Conservation (phyloP, 148 eudicot genomes). For the Selenicereus undatus region DNA sequence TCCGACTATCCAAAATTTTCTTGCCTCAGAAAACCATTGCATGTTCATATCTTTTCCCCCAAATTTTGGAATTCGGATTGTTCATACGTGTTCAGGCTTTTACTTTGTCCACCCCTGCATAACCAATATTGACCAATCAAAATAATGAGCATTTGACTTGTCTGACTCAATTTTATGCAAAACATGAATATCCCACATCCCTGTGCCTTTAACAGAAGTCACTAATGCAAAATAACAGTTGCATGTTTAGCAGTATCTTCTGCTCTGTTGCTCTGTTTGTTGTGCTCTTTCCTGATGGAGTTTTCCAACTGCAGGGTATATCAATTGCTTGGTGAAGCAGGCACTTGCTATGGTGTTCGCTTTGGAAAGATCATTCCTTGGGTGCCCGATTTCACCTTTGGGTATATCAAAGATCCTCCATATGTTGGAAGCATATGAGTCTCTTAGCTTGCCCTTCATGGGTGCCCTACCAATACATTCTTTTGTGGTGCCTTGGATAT, state of each 20-base stretch:
- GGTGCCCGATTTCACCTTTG: slow-evolving; percentile 91
- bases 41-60: too few relatives aligned
- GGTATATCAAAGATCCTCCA: slow-evolving; percentile 89
- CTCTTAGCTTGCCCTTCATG: slow-evolving; percentile 85
- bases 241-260: background rate
- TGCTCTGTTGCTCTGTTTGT: background rate
- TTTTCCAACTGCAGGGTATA: slow-evolving; percentile 65
- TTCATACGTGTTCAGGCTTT: background rate
- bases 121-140: too few relatives aligned
- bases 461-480: slow-evolving; percentile 76
- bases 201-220: background rate
- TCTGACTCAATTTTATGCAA: too few relatives aligned
- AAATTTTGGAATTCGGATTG: background rate
- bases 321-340: slow-evolving; percentile 88
- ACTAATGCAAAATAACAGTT: background rate
- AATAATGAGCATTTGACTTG: background rate
- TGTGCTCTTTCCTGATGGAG: slow-evolving; percentile 7
- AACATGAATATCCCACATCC: background rate
- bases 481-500: slow-evolving; percentile 82
- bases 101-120: too few relatives aligned
- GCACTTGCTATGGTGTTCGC: slow-evolving; percentile 95
- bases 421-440: slow-evolving; percentile 88
- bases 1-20: too few relatives aligned
- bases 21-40: too few relatives aligned
- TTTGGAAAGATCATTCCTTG: slow-evolving; percentile 86